Evolutionary conservation across 1,284 basidiomycete genomes (phyloP).

Genomic region (Meripilus lineatus): DNA sequence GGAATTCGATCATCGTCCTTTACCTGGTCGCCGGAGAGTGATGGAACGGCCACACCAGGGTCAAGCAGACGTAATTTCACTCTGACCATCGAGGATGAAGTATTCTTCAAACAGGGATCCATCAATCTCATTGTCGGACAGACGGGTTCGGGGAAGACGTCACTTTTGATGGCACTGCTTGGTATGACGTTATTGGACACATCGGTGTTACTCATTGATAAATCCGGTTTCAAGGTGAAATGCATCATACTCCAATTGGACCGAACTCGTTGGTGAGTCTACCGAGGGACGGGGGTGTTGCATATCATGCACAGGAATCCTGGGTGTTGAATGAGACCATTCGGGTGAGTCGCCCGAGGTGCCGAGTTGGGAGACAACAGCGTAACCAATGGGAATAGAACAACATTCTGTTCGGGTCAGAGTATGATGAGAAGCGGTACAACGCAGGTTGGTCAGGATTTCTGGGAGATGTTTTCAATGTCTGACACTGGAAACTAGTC

Average conservation of each 20-base stretch:
- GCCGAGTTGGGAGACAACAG: no score
- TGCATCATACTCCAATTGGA: conserved; percentile 46
- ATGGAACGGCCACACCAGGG: conserved; percentile 23
- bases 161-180: conserved; percentile 49
- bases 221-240: conserved; percentile 33
- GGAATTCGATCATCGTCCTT: conserved; percentile 38
- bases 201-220: conserved; percentile 14
- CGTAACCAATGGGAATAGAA: no score
- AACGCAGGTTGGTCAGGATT: conserved; percentile 31
- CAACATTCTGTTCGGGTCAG: conserved; percentile 41
- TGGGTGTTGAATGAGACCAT: conserved; percentile 56
- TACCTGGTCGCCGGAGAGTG: conserved; percentile 27
- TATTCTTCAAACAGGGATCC: conserved; percentile 50
- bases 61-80: conserved; percentile 36
- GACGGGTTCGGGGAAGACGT: conserved; percentile 48
- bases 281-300: conserved; percentile 54
- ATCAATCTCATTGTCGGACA: conserved; percentile 64
- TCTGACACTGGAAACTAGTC: conserved; percentile 35
- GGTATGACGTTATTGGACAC: conserved; percentile 24
- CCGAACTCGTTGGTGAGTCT: conserved; percentile 56
- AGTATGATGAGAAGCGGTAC: conserved; percentile 39
- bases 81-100: conserved; percentile 44
- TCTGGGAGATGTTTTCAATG: conserved; percentile 22
- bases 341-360: conserved; percentile 23
- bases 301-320: conserved; percentile 67